Base-by-base conservation (phyloP, 306 rosid species). In the Herpetospermum pedunculosum region DNA sequence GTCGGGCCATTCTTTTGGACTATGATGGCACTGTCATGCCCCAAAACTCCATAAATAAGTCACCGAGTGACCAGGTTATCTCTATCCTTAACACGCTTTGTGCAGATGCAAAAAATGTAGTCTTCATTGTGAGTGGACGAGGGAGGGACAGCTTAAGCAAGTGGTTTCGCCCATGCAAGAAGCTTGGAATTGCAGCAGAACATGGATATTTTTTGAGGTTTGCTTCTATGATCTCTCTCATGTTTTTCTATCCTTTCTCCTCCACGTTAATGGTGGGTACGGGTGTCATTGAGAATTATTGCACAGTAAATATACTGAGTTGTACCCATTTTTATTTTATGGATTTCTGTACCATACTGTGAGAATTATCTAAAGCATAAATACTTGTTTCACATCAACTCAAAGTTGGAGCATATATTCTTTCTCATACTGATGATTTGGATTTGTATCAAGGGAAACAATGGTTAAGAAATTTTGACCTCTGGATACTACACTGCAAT, bases 21-120 rank as follows among this genome's bases (percentile, higher is more conserved):
- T 90, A 90, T 53, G 93, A 90, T 81, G 96, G 96, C 73, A 90
- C 91, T 69, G 87, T 90, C 77, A 86, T 88, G 91, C 93, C 90
- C n/a, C 93, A 90, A 58, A 82, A 83, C 80, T 88, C 90, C 75
- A 80, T 86, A 62, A 80, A 80, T 77, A 88, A 86, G 79, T 78
- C 85, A 48, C 96, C 96, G 2, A 84, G 88, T 77, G 75, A 72
- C 72, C 84, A 83, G 83, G 96, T 90, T 54, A 74, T 90, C 77
- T 77, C 88, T 70, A 67, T 85, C 69, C 77, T 88, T 82, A 83
- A 86, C 71, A 63, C 79, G 14, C 86, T 90, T 19, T 81, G 88
- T 83, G 83, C 80, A 32, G 93, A 88, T 78, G 46, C 84, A 68
- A 88, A 82, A 79, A 90, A 88, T 76, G 83, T 79, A 44, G 96